Percentiles rank a stretch among this genome's conserved stretches.
Evolutionary conservation across 2,329 filamentous ascomycete species (phyloP).

Genomic region (Ophiostoma himal-ulmi): DNA sequence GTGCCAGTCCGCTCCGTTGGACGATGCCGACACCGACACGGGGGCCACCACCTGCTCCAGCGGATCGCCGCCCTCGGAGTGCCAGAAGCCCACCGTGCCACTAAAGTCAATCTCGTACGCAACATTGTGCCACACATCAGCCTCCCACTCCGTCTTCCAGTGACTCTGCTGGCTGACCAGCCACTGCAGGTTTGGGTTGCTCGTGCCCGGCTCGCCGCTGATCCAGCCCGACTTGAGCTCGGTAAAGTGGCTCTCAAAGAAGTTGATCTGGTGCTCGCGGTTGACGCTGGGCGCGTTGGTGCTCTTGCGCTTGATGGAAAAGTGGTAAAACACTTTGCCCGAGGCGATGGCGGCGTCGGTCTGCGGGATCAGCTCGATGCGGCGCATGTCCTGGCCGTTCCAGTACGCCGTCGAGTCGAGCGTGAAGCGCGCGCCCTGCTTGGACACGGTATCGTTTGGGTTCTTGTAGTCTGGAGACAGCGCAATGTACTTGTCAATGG

Average conservation of each 20-base stretch:
- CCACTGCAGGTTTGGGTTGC: constrained; percentile 56
- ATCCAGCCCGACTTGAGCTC: constrained; percentile 66
- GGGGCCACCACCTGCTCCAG: constrained; percentile 55
- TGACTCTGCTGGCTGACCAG: constrained; percentile 54
- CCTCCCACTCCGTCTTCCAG: constrained; percentile 57
- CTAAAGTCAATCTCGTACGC: constrained; percentile 68
- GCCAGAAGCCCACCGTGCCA: constrained; percentile 61
- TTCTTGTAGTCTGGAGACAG: constrained; percentile 58
- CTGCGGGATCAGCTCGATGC: constrained; percentile 68
- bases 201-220: constrained; percentile 40
- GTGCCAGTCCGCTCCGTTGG: constrained; percentile 68
- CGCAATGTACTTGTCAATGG: constrained; percentile 55
- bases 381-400: constrained; percentile 67
- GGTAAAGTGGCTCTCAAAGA: constrained; percentile 67
- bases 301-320: constrained; percentile 55
- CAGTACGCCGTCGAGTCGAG: constrained; percentile 60
- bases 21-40: constrained; percentile 54
- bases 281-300: constrained; percentile 55
- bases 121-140: constrained; percentile 67
- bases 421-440: constrained; percentile 62
- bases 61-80: constrained; percentile 56
- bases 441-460: constrained; percentile 54
- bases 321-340: constrained; percentile 68
- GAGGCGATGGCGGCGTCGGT: constrained; percentile 58
- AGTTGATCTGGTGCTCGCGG: constrained; percentile 60